Evolutionary conservation across 768 basidiomycete species (phyloP), one percentile per base, ranked within the genome.

Genomic region (Vararia minispora): DNA sequence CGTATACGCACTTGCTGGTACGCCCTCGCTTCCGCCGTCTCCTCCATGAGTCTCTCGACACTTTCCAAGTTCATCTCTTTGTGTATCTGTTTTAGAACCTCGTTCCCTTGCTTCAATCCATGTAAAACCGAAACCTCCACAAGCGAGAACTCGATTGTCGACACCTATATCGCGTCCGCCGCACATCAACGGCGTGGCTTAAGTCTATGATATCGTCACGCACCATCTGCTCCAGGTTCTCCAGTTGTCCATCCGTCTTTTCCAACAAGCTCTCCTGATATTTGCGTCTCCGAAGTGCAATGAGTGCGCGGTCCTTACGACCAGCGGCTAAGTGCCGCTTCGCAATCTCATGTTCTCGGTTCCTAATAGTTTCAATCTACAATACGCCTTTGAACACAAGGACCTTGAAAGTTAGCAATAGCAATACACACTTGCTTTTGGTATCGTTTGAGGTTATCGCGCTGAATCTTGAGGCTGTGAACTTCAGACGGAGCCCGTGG

Each of bases 391-490:
- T n/a, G n/a, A n/a, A n/a, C n/a, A n/a, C n/a, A 14, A 30, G 21
- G 28, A 21, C 13, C 22, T 11, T 1, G 29, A 28, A 16, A 28
- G 32, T 12, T 18, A 41, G 16, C 35, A 21, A 28, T 22, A 16
- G 24, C 18, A 17, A 13, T 30, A 32, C 68, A 21, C 41, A 87
- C 94, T 72, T 82, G 82, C 66, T 79, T 88, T 72, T 94, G 95
- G 54, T 98, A 99, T 57, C 92, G 87, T 57, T 74, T 83, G 44
- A 99, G 63, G 58, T 92, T 97, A 62, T 99, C 95, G 24, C 95
- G 72, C 58, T 99, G 95, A 32, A 95, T 59, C 61, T 99, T 98
- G 48, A 99, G 72, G 56, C 94, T 97, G 58, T 22, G 54, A 36
- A 38, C 44, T 50, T 56, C 37, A 47, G 43, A 44, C 44, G 33